Percentiles rank a stretch among this genome's conserved stretches.
These are phyloP conservation scores for Ilyonectria robusta DNA, from an alignment of 2,329 filamentous ascomycete genomes.

Conservation along the genomic window DNA sequence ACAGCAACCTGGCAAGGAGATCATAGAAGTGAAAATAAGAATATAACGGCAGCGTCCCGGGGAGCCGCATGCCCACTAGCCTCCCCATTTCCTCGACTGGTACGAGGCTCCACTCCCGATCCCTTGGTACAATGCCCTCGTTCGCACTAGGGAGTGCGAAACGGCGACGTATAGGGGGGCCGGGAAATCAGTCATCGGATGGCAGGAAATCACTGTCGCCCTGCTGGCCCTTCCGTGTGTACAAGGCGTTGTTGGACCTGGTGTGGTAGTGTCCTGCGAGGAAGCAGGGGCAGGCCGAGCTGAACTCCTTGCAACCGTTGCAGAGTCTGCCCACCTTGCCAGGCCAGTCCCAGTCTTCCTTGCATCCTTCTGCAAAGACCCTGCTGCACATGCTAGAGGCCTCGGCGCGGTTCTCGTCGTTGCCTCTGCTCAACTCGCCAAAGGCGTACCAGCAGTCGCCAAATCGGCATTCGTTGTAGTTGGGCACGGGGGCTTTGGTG, in stretches of 20 bases:
- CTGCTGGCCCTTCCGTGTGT: constrained; percentile 5
- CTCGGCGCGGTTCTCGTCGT: constrained; percentile 1
- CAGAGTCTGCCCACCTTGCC: constrained; percentile 29
- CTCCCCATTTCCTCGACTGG: constrained; percentile 12
- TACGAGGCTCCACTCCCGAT: constrained; percentile 22
- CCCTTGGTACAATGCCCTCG: constrained; percentile 3
- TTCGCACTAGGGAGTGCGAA: not conserved
- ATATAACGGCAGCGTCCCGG: constrained; percentile 19
- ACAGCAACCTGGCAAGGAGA: not conserved
- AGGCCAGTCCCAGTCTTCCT: constrained; percentile 16
- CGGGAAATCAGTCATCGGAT: constrained; percentile 1
- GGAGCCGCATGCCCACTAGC: constrained; percentile 12
- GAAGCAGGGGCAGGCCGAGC: constrained; percentile 35
- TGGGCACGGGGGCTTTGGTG: constrained; percentile 16
- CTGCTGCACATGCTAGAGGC: constrained; percentile 24
- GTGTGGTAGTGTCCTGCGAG: constrained; percentile 32
- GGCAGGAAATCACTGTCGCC: not conserved
- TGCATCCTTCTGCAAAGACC: constrained; percentile 21
- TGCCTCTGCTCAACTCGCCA: constrained; percentile 15
- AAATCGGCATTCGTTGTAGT: constrained; percentile 19
- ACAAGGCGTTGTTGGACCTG: constrained; percentile 21
- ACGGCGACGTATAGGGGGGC: not conserved
- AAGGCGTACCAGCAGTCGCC: constrained; percentile 35
- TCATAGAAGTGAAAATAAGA: constrained; percentile 28
- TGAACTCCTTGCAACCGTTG: constrained; percentile 30